Base-by-base conservation (phyloP, 805 yeast species). In the Lachancea nothofagi region DNA sequence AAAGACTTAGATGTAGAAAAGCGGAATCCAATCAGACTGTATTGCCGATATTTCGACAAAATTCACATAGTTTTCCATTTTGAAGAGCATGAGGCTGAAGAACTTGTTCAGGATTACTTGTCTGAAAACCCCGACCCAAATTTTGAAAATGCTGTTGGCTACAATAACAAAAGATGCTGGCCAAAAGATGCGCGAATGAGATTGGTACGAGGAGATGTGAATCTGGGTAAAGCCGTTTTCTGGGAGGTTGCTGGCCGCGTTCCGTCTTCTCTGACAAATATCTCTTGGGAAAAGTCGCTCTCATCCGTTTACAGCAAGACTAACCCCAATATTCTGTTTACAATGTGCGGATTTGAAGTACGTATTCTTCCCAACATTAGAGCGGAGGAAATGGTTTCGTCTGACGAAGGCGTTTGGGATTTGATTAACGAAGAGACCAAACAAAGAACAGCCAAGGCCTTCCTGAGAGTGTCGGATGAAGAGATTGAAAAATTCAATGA, bases 321-420 rank as follows among this genome's bases (percentile, higher is more conserved):
- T 44, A 93, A 93, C 54, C 90, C 96, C 6, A 94, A 90, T 50
- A 57, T 93, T 43, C 64, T 90, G 23, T 87, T 90, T 52, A 74
- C 93, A 0, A 84, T 93, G 89, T 82, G 93, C 62, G 99, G 98
- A 0, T 93, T 93, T 65, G 98, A 93, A 55, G 82, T 93, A 1
- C 69, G 98, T 40, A 81, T 93, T 22, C 59, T 85, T 31, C 98
- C 98, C 3, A 85, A 78, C 52, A 47, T 62, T 17, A 71, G 97
- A 48, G 60, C 70, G 46, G 65, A 61, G 5, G 84, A 74, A 23
- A 74, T 71, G 3, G 58, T 65, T 6, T 68, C 82, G 0, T 65
- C 74, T 2, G 69, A 78, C 7, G 98, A 93, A 61, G 93, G 96
- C 27, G 87, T 83, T 2, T 93, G 99, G 99, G 94, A 84, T 55